A percentile compares a stretch with the other conserved stretches of the same genome.
phyloP scores from a whole-genome alignment of 192 early-diverging fungal genomes.

The Dissophora globulifera region DNA sequence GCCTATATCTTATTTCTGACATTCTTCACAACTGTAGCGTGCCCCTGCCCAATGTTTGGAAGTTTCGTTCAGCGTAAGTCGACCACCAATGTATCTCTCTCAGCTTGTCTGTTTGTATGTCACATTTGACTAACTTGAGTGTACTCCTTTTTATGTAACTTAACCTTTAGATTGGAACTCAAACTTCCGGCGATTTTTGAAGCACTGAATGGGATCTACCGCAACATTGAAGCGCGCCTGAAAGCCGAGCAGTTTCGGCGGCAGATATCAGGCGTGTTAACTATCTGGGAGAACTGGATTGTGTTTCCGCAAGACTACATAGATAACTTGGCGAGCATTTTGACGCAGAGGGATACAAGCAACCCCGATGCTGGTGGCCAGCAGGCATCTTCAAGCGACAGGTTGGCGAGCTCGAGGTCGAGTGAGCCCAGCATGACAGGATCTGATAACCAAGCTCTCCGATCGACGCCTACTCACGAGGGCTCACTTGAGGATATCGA shows the following conservation, averaged over 20 bases:
- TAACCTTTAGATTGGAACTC: slow-evolving; percentile 13
- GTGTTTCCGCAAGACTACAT: slow-evolving; percentile 80
- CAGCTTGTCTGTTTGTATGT: neutral
- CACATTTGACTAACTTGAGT: neutral
- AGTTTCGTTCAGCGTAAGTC: slow-evolving; percentile 73
- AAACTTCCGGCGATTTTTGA: slow-evolving; percentile 65
- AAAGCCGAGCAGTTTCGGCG: slow-evolving; percentile 84
- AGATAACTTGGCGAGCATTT: slow-evolving; percentile 62
- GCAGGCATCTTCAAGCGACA: no score
- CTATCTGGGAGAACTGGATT: slow-evolving; percentile 92
- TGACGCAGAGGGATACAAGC: slow-evolving; percentile 50
- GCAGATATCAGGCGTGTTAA: slow-evolving; percentile 71
- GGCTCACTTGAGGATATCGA: slow-evolving; percentile 17
- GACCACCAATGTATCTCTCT: no score
- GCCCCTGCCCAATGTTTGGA: slow-evolving; percentile 88
- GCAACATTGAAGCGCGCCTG: slow-evolving; percentile 74
- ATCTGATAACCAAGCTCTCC: no score
- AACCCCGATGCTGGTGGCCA: neutral
- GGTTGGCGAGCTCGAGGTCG: no score
- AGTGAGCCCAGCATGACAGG: no score
- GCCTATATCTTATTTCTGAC: slow-evolving; percentile 89
- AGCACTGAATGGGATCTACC: slow-evolving; percentile 74
- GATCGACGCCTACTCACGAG: neutral
- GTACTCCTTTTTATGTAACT: neutral
- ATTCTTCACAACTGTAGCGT: slow-evolving; percentile 89